Base-by-base conservation (phyloP, 768 basidiomycete genomes). In the Sporobolomyces pararoseus region DNA sequence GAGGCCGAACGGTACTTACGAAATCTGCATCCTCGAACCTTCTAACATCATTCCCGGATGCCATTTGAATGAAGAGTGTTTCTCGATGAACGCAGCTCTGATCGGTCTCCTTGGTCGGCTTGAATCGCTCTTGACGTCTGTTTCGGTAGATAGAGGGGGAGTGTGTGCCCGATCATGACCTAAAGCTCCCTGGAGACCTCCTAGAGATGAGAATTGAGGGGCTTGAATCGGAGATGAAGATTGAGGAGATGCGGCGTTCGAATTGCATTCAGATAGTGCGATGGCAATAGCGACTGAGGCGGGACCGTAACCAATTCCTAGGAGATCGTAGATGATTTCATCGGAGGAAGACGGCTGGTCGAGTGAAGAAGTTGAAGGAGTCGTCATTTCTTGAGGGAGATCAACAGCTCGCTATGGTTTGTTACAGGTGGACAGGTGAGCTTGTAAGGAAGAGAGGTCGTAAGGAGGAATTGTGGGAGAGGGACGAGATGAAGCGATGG, bases 31-130 rank as follows among this genome's bases (percentile, higher is more conserved):
- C 39, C 79, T 80, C 34, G 82, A 81, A 32, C 82, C 83, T 44
- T 83, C 83, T 10, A 85, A 77, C 53, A 85, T 80, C 84, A 85
- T 85, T 17, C 83, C 84, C 29, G 84, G 84, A 75, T 85, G 85
- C 85, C 85, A 85, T 63, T 79, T 79, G 75, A 85, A 85, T 63
- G 78, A 74, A 1, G 78, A 72, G 44, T 84, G 81, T 73, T 80
- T 83, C 77, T 85, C 85, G 47, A 85, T 79, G 78, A 85, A 85
- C 37, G 54, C 59, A 1, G 66, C 63, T 46, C 61, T 65, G 58
- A 83, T 79, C 16, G 79, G 73, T 29, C 75, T 80, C 75, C 75
- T 76, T 3, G 23, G 17, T 3, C 7, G 23, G 12, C 2, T 29
- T 25, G 35, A 10, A 9, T 10, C 2, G 16, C 17, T 31, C 4